Base-by-base conservation (phyloP, 2,329 filamentous ascomycete species). In the Penicillium brasilianum region DNA sequence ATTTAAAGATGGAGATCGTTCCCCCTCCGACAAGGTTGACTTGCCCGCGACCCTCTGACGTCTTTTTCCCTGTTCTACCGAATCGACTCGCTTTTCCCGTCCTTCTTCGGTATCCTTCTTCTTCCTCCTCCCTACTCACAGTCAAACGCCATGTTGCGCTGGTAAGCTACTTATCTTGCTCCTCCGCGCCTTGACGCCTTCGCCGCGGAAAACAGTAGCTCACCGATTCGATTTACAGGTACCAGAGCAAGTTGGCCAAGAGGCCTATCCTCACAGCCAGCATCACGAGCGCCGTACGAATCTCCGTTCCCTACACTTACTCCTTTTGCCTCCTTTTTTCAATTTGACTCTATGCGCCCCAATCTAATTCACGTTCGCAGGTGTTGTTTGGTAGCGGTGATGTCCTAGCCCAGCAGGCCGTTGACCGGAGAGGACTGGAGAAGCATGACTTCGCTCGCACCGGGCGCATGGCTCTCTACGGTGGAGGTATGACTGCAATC, bases 321-420 rank as follows among this genome's bases (percentile, higher is more conserved):
- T 20, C n/a, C 20, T 2, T 13, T n/a, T 20, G 70, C n/a, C 68
- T 49, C 36, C 32, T 44, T 14, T 18, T 2, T 18, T 2, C 25
- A 28, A 34, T 5, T 18, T 18, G 6, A 34, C 28, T 9, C 11
- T 36, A 43, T 18, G 37, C 18, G 34, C 32, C 20, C 30, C 50
- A 51, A 28, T 49, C 51, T 59, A 44, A 61, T 48, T 46, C 50
- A 44, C 32, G 25, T 48, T 8, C 22, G 20, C 66, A 88, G 86
- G 77, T 98, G 61, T 88, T 99, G 65, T 99, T 98, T 76, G 93
- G 90, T 60, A 91, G 93, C 14, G 95, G 95, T 71, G 95, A 99
- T 80, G 84, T 90, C 62, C 88, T 96, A 68, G 92, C 95, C 39
- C 95, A 99, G 80, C 94, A 98, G 80, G 83, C 87, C 37, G 91